Base-by-base conservation (phyloP, 192 early-diverging fungal genomes). In the Entophlyctis luteolus region DNA sequence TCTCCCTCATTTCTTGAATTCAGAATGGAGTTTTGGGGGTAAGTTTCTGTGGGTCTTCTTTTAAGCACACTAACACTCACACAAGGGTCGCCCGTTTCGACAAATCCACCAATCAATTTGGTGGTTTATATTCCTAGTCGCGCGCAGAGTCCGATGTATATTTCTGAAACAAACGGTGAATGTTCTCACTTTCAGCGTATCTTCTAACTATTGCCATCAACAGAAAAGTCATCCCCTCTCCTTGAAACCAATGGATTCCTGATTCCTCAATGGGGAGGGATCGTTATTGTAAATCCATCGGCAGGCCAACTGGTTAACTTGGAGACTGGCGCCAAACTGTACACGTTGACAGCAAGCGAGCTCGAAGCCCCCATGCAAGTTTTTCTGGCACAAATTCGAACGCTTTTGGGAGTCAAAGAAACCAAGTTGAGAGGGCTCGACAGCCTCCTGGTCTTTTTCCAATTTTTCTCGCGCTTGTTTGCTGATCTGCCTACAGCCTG, bases 261-360 rank as follows among this genome's bases (percentile, higher is more conserved):
- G 29, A 88, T 98, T 42, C 91, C 94, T 36, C 89, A 90, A 23
- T 99, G 95, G 95, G 97, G 97, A 31, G 97, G 95, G n/a, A 79
- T 94, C 32, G 71, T 77, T 2, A 84, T 99, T 48, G 62, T 76
- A 5, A 95, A 93, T 36, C 82, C 83, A 33, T 33, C 27, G 8
- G 55, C 36, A 8, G 6, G 6, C 10, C 6, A 52, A 8, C 10
- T 52, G 14, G 22, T 22, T 8, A 25, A 52, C 10, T 25, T 12
- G 16, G 25, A 25, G 8, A 52, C 10, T 23, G 50, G 50, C 50
- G 6, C 65, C 29, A 66, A 39, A 2, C 37, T 22, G 25, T 32
- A 25, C 27, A 71, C 42, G 53, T 68, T 18, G 78, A 86, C 27
- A 70, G 71, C 2, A 4, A 60, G 70, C 1, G 86, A 91, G 4